A percentile compares a stretch with the other conserved stretches of the same genome.
Conservation (phyloP, 257 asterid species). For the Plantago ovata region DNA sequence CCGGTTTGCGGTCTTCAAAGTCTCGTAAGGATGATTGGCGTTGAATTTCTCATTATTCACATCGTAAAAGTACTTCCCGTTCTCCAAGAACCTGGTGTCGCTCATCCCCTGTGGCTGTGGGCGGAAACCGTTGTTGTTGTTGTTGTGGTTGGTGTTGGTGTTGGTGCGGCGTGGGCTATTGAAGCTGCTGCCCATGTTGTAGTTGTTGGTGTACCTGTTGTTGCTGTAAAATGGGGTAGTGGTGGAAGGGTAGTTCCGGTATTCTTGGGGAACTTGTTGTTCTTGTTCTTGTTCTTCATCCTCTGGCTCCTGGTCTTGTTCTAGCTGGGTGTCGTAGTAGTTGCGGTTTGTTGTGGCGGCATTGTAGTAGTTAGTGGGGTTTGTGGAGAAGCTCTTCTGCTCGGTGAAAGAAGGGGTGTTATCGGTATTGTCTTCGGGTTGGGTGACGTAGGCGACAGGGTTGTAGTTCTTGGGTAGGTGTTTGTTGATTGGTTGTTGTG, state of each 20-base stretch:
- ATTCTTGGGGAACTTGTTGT: constrained; percentile 13
- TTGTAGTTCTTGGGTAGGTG: constrained; percentile 84
- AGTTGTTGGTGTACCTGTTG: constrained; percentile 17
- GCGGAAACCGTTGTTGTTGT: constrained; percentile 23
- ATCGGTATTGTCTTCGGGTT: constrained; percentile 35
- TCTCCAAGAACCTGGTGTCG: constrained; percentile 64
- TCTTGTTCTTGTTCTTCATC: constrained; percentile 11
- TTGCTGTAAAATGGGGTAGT: too few relatives aligned
- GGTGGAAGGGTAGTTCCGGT: too few relatives aligned
- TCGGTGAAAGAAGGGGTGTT: constrained; percentile 14
- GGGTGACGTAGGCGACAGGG: constrained; percentile 63
- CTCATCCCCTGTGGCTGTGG: constrained; percentile 71
- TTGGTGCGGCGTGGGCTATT: constrained; percentile 28
- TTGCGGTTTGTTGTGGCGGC: constrained; percentile 3
- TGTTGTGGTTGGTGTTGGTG: constrained; percentile 20
- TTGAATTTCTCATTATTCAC: constrained; percentile 35
- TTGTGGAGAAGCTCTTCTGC: constrained; percentile 18
- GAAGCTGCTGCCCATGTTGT: constrained; percentile 27
- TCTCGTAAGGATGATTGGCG: constrained; percentile 45
- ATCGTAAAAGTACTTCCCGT: constrained; percentile 60
- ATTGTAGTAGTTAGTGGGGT: constrained; percentile 11
- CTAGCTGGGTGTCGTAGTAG: constrained; percentile 25
- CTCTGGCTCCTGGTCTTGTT: constrained; percentile 5
- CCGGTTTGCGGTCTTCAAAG: constrained; percentile 25
- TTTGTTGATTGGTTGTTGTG: constrained; percentile 26